A percentile compares a stretch with the other conserved stretches of the same genome.
Conservation (phyloP, 2,329 filamentous ascomycete genomes). For the Chaetothyriales sp. region DNA sequence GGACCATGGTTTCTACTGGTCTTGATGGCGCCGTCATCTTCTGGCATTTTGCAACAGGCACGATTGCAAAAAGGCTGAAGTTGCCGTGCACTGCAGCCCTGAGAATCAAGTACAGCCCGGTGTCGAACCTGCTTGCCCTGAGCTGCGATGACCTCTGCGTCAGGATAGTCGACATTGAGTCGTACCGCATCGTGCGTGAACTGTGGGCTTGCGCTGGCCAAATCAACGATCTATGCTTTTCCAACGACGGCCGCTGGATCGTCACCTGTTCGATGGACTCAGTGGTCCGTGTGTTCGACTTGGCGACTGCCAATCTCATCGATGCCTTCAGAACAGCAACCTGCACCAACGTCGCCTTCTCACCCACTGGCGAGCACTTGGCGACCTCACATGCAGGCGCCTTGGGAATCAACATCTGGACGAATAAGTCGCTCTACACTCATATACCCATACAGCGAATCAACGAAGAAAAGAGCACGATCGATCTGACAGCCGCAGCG, state of each 20-base stretch:
- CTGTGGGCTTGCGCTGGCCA: constrained; percentile 66
- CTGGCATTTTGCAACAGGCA: constrained; percentile 85
- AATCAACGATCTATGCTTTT: constrained; percentile 78
- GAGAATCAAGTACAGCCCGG: constrained; percentile 64
- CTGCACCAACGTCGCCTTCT: constrained; percentile 78
- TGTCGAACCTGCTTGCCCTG: constrained; percentile 74
- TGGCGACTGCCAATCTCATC: constrained; percentile 88
- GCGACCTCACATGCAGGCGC: constrained; percentile 72
- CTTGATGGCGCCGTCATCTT: constrained; percentile 92
- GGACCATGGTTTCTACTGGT: constrained; percentile 69
- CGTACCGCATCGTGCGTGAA: constrained; percentile 80
- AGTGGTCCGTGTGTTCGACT: constrained; percentile 77
- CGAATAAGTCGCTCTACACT: constrained; percentile 79
- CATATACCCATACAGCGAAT: constrained; percentile 79
- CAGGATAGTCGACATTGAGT: constrained; percentile 78
- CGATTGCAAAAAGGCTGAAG: constrained; percentile 65
- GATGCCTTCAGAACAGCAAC: constrained; percentile 73
- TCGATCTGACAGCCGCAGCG: constrained; percentile 45
- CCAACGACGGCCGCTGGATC: constrained; percentile 85
- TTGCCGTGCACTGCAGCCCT: constrained; percentile 71
- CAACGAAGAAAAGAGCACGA: constrained; percentile 58
- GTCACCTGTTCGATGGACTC: constrained; percentile 73
- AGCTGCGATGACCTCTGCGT: constrained; percentile 81
- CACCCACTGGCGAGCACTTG: constrained; percentile 81
- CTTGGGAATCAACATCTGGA: constrained; percentile 90